phyloP scores from a whole-genome alignment of 202 grass and related monocot species.

The Musa balbisiana region DNA sequence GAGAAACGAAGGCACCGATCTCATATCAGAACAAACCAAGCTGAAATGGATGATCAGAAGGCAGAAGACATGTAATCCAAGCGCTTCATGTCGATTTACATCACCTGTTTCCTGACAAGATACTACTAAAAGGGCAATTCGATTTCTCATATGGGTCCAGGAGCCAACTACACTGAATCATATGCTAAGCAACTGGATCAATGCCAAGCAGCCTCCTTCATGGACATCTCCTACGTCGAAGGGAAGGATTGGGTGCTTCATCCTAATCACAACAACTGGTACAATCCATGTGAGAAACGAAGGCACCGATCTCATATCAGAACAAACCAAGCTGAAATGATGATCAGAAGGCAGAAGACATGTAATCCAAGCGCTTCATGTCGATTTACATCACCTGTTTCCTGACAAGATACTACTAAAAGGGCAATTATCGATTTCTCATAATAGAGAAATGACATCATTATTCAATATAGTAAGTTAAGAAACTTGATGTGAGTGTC shows the following conservation, averaged over 20 bases:
- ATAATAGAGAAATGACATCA: too few species aligned
- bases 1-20: background rate
- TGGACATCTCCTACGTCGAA: constrained; percentile 68
- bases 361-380: background rate
- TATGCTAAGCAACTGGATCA: constrained; percentile 54
- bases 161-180: constrained; percentile 27
- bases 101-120: too few species aligned
- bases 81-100: too few species aligned
- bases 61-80: too few species aligned
- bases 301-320: background rate
- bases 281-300: background rate
- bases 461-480: too few species aligned
- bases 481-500: too few species aligned
- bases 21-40: background rate
- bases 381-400: too few species aligned
- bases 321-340: background rate
- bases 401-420: too few species aligned
- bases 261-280: constrained; percentile 16
- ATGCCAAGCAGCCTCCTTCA: constrained; percentile 43
- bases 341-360: background rate
- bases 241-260: constrained; percentile 44
- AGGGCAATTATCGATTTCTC: too few species aligned
- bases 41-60: background rate
- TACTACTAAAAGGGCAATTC: too few species aligned
- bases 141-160: constrained; percentile 58